A percentile compares a stretch with the other conserved stretches of the same genome.
These are phyloP conservation scores for Saxophila tyrrhenica DNA, from an alignment of 495 filamentous ascomycete species.

Conservation along the genomic window DNA sequence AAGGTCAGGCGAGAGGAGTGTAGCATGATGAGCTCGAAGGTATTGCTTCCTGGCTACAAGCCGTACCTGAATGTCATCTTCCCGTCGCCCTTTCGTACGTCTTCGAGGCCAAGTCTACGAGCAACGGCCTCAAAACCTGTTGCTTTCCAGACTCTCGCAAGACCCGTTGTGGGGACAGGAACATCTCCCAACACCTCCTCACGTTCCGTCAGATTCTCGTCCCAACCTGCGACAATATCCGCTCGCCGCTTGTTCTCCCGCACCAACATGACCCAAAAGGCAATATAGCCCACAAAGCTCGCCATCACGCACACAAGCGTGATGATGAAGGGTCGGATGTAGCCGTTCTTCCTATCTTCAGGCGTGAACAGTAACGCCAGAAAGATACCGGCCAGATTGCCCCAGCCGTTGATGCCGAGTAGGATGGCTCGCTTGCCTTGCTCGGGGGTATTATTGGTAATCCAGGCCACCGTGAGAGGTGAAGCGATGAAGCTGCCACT, in stretches of 20 bases:
- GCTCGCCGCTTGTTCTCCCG: constrained; percentile 30
- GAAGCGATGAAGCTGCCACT: constrained; percentile 42
- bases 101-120: constrained; percentile 3
- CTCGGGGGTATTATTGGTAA: constrained; percentile 42
- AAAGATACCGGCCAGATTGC: constrained; percentile 46
- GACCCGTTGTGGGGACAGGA: neutral
- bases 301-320: constrained; percentile 35
- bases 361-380: constrained; percentile 38
- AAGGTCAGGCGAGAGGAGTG: too few species aligned
- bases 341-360: constrained; percentile 27
- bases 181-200: constrained; percentile 16
- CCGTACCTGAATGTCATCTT: constrained; percentile 18
- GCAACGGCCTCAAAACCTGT: neutral
- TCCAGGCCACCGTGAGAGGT: constrained; percentile 47
- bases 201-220: constrained; percentile 22
- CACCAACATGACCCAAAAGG: constrained; percentile 23
- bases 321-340: constrained; percentile 32
- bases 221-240: constrained; percentile 15
- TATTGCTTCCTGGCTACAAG: too few species aligned
- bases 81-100: constrained; percentile 9
- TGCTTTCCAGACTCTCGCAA: neutral
- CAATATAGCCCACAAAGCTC: constrained; percentile 34
- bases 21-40: too few species aligned
- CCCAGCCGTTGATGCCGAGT: constrained; percentile 50
- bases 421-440: constrained; percentile 43